Evolutionary conservation across 345 rosid species (phyloP).

Genomic region (Theobroma cacao): DNA sequence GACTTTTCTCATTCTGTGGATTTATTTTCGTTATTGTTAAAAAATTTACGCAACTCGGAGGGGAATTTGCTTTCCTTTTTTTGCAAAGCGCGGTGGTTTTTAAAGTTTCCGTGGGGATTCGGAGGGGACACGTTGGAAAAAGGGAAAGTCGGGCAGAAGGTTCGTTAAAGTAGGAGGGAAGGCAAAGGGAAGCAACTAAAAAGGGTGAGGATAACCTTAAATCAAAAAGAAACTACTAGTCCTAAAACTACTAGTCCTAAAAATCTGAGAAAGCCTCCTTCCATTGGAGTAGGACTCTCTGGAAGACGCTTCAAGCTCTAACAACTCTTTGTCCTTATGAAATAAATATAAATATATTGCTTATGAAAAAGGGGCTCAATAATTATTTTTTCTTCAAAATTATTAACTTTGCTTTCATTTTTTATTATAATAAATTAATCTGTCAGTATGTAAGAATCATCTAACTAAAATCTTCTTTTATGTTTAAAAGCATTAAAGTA

Average conservation of each 20-base stretch:
- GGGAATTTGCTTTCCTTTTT: neutral
- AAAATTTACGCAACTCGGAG: slow-evolving; percentile 16
- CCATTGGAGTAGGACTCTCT: neutral
- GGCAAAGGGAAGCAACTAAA: slow-evolving; percentile 12
- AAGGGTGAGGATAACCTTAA: neutral
- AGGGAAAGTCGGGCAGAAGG: neutral
- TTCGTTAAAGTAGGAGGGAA: neutral
- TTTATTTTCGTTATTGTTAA: neutral
- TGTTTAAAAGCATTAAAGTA: too few relatives aligned
- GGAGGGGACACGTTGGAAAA: slow-evolving; percentile 9
- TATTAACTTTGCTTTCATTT: too few relatives aligned
- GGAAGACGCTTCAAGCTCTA: neutral
- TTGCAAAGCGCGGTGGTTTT: neutral
- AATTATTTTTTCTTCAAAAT: too few relatives aligned
- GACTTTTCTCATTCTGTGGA: slow-evolving; percentile 31
- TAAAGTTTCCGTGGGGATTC: neutral
- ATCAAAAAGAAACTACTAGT: too few relatives aligned
- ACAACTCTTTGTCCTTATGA: too few relatives aligned
- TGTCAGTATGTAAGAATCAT: too few relatives aligned
- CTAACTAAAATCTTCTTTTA: too few relatives aligned
- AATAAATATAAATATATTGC: too few relatives aligned
- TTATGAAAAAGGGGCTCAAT: too few relatives aligned
- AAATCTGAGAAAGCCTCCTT: too few relatives aligned
- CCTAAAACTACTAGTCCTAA: too few relatives aligned
- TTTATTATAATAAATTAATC: too few relatives aligned